Evolutionary conservation across 2,329 filamentous ascomycete genomes (phyloP), one percentile per base, ranked within the genome.

Genomic region (Talaromyces sp.): DNA sequence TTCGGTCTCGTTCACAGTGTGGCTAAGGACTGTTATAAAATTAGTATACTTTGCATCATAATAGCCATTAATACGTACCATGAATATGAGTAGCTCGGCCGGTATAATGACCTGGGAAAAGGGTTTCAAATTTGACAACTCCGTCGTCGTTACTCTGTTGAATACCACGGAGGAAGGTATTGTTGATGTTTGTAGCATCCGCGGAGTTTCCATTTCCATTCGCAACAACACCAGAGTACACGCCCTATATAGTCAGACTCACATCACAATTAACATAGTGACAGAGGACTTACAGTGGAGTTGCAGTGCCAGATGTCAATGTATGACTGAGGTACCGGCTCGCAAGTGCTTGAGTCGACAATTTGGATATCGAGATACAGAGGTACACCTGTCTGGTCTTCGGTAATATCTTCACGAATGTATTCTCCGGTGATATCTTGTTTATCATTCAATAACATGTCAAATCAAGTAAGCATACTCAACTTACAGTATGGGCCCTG

Each of bases 21-120:
- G 47, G 24, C 22, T 27, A 31, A 50, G 47, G 9, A 50, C 47
- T 31, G 27, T 31, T 6, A 31, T 31, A 6, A 8, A 31, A 31
- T 31, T 7, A 31, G 27, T 31, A 31, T 31, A 31, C 1, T 31
- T 31, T 31, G 27, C 27, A 31, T 31, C 27, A 6, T 31, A 31
- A 31, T 31, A 31, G 27, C 27, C 27, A 31, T 31, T 31, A 1
- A 31, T 31, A 6, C 27, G 27, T 48, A 48, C 47, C 81, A 63
- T 83, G 82, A 60, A 81, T 78, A 71, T 83, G 81, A 3, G 71
- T 74, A 1, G 80, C 71, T 14, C 81, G 77, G 0, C 78, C 75
- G 1, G 67, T 61, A 66, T 79, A 81, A 67, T 80, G 78, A 19
- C 78, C 78, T 0, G 78, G 79, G 66, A 80, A 70, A 2, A 70